Conservation (phyloP, 192 early-diverging fungal genomes). For the Backusella australiensis region DNA sequence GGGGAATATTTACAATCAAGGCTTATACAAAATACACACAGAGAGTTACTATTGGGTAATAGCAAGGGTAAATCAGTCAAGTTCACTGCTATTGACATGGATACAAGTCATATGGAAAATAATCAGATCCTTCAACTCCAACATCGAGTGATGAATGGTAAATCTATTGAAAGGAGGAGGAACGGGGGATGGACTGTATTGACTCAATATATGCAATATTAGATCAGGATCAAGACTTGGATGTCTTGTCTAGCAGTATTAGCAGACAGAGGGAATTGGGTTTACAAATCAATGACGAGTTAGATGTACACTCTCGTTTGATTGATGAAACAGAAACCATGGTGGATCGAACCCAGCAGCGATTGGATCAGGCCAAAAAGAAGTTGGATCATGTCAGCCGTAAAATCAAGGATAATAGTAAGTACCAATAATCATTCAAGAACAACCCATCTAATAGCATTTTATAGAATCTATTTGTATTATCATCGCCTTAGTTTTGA, state of each 20-base stretch:
- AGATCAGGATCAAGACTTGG: constrained; percentile 80
- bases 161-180: not conserved
- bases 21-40: not conserved
- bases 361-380: constrained; percentile 45
- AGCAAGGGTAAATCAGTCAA: not conserved
- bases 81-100: constrained; percentile 26
- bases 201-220: not conserved
- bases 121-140: constrained; percentile 59
- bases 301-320: constrained; percentile 65
- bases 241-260: constrained; percentile 56
- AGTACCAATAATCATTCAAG: not conserved
- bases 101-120: constrained; percentile 42
- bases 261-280: constrained; percentile 71
- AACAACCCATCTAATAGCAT: too few species aligned
- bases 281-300: constrained; percentile 69
- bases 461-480: constrained; percentile 42
- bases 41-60: constrained; percentile 3
- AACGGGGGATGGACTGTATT: too few species aligned
- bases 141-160: constrained; percentile 64
- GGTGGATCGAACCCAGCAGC: constrained; percentile 54
- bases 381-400: constrained; percentile 50
- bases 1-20: too few species aligned
- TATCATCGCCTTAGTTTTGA: constrained; percentile 40
- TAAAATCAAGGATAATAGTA: constrained; percentile 53
- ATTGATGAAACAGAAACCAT: constrained; percentile 70